Conservation (phyloP, 2,329 filamentous ascomycete species). For the Colletotrichum orchidophilum region DNA sequence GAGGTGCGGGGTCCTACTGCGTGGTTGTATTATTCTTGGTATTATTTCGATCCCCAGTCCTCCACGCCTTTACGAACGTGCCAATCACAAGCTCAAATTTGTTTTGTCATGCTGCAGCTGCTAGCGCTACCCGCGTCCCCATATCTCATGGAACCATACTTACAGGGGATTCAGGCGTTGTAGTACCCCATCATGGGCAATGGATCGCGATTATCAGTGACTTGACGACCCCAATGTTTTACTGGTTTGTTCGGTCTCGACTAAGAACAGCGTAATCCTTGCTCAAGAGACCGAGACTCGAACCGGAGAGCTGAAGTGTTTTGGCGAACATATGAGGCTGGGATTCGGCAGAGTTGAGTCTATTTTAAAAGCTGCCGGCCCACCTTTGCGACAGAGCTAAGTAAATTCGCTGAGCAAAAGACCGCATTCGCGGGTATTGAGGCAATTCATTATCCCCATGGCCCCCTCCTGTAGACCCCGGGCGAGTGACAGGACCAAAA, state of each 20-base stretch:
- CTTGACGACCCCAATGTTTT: not conserved
- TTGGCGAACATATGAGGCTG: not conserved
- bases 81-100: slow-evolving; percentile 2
- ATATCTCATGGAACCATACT: slow-evolving; percentile 1
- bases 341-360: not conserved
- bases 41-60: not conserved
- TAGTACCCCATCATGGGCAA: not conserved
- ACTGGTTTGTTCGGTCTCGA: slow-evolving; percentile 4
- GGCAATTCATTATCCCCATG: not conserved
- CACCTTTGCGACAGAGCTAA: not conserved
- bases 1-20: not conserved
- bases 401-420: not conserved
- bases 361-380: slow-evolving; percentile 19
- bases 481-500: not conserved
- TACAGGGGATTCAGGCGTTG: not conserved
- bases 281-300: not conserved
- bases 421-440: not conserved
- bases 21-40: not conserved
- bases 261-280: not conserved
- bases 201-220: not conserved
- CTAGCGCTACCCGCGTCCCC: slow-evolving; percentile 21
- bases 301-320: slow-evolving; percentile 4
- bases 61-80: not conserved
- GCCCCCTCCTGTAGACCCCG: not conserved
- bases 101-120: slow-evolving; percentile 25